Evolutionary conservation across 2,329 filamentous ascomycete genomes (phyloP).

Genomic region (Dactylellina drechsleri): DNA sequence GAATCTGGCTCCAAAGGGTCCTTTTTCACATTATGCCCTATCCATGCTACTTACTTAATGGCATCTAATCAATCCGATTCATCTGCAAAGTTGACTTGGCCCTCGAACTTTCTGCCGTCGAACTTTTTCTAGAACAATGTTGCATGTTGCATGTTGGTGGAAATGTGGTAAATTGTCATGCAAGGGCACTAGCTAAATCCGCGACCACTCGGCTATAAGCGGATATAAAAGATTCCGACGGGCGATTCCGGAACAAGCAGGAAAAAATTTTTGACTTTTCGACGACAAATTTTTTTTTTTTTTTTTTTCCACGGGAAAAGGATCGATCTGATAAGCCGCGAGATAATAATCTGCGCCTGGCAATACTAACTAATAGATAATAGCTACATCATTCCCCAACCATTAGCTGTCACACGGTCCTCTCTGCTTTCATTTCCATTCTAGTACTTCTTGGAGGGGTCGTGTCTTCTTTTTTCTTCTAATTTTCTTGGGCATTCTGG

Average conservation of each 20-base stretch:
- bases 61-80: too few species aligned
- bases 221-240: conserved; percentile 9
- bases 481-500: conserved; percentile 11
- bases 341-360: conserved; percentile 48
- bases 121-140: too few species aligned
- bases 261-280: conserved; percentile 37
- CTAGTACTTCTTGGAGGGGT: neutral
- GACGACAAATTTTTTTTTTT: neutral
- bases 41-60: too few species aligned
- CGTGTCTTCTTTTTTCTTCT: neutral
- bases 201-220: conserved; percentile 7
- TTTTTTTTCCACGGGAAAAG: conserved; percentile 6
- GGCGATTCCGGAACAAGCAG: conserved; percentile 17
- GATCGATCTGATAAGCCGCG: conserved; percentile 48
- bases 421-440: neutral
- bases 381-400: neutral
- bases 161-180: too few species aligned
- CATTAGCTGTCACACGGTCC: conserved; percentile 27
- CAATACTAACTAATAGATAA: too few species aligned
- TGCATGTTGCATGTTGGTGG: too few species aligned
- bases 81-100: too few species aligned
- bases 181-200: too few species aligned
- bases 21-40: too few species aligned
- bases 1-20: too few species aligned
- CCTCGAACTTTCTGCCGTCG: too few species aligned